These are phyloP conservation scores for Teratosphaeria viscida DNA, from an alignment of 2,329 filamentous ascomycete genomes.

Conservation along the genomic window DNA sequence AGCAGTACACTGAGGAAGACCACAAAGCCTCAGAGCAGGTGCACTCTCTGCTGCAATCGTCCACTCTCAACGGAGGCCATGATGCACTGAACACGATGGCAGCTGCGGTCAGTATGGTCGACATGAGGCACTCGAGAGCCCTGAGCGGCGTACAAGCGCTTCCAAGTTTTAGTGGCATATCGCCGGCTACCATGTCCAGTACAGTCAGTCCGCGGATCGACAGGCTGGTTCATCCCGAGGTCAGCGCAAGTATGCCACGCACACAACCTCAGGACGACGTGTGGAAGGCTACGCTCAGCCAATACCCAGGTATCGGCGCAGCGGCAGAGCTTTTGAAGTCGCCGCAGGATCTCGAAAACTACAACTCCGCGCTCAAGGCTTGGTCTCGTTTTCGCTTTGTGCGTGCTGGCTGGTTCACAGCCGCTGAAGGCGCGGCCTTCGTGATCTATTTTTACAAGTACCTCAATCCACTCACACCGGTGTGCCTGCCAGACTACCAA, in stretches of 20 bases:
- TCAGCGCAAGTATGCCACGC: not conserved
- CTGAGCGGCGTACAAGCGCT: slow-evolving; percentile 3
- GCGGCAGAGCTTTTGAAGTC: slow-evolving; percentile 6
- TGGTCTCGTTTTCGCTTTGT: slow-evolving; percentile 92
- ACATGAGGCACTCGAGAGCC: slow-evolving; percentile 27
- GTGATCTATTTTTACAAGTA: slow-evolving; percentile 94
- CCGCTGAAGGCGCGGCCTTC: slow-evolving; percentile 84
- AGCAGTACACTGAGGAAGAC: slow-evolving; percentile 39
- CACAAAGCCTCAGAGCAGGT: slow-evolving; percentile 50
- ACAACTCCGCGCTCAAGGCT: slow-evolving; percentile 62
- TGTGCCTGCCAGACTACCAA: slow-evolving; percentile 82
- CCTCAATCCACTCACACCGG: slow-evolving; percentile 83
- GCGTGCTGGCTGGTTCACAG: slow-evolving; percentile 92
- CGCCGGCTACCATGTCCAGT: slow-evolving; percentile 10
- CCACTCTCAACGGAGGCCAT: slow-evolving; percentile 78
- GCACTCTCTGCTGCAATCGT: slow-evolving; percentile 48
- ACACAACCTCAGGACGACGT: slow-evolving; percentile 13
- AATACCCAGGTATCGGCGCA: slow-evolving; percentile 12
- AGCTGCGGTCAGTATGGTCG: slow-evolving; percentile 56
- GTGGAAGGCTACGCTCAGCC: slow-evolving; percentile 11
- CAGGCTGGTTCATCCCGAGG: slow-evolving; percentile 1
- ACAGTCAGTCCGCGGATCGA: slow-evolving; percentile 16
- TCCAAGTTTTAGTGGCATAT: slow-evolving; percentile 16
- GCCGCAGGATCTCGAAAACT: slow-evolving; percentile 25
- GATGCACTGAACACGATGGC: slow-evolving; percentile 87